phyloP scores from a whole-genome alignment of 1,139 yeast species.

The Suhomyces atakaporum region DNA sequence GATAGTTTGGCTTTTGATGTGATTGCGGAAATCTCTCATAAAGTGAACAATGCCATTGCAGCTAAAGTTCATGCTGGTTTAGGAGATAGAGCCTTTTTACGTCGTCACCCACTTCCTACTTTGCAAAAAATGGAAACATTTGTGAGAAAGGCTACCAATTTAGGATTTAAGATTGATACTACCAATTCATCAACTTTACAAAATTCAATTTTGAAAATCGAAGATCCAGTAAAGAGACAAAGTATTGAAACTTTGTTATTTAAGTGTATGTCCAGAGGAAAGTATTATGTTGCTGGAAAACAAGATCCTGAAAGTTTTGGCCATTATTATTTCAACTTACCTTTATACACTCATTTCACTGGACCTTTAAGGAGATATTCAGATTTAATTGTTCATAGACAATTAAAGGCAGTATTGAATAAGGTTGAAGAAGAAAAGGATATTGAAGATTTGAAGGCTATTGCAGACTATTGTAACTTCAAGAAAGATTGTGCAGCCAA shows the following conservation, averaged over 20 bases:
- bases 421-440: conserved; percentile 46
- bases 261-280: conserved; percentile 84
- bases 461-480: conserved; percentile 91
- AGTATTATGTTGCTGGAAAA: conserved; percentile 85
- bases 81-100: conserved; percentile 79
- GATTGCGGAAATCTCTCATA: conserved; percentile 74
- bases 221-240: conserved; percentile 64
- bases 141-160: conserved; percentile 63
- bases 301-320: conserved; percentile 76
- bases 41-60: conserved; percentile 85
- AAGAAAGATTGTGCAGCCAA: conserved; percentile 91
- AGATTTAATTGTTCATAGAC: conserved; percentile 90
- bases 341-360: conserved; percentile 90
- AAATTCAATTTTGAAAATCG: conserved; percentile 64
- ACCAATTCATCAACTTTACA: conserved; percentile 73
- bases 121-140: conserved; percentile 80
- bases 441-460: conserved; percentile 70
- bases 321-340: conserved; percentile 80
- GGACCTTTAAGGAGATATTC: conserved; percentile 91
- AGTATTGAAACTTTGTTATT: conserved; percentile 78
- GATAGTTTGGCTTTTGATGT: conserved; percentile 59
- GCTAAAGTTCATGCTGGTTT: conserved; percentile 72
- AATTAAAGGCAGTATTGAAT: conserved; percentile 67
- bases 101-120: conserved; percentile 87
- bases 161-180: conserved; percentile 73